Evolutionary conservation across 139 green algal genomes (phyloP).

Genomic region (Chlorella sp.): DNA sequence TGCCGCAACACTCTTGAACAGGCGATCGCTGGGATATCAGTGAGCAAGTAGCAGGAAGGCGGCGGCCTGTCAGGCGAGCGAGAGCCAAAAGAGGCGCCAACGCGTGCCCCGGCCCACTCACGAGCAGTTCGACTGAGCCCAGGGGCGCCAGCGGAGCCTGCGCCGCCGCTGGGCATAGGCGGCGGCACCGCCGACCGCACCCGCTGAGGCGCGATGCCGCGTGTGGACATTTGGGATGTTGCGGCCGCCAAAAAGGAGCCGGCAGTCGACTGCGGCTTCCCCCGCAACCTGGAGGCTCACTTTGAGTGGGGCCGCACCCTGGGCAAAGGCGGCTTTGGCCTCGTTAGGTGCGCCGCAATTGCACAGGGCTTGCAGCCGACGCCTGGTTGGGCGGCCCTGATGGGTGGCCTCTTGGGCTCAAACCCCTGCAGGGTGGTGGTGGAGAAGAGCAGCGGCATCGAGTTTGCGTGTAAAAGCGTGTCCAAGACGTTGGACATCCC

Average conservation of each 20-base stretch:
- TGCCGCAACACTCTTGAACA: too few relatives aligned
- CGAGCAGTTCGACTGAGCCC: too few relatives aligned
- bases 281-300: slow-evolving; percentile 30
- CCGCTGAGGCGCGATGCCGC: slow-evolving; percentile 11
- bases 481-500: slow-evolving; percentile 76
- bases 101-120: too few relatives aligned
- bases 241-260: slow-evolving; percentile 19
- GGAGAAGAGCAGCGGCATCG: slow-evolving; percentile 61
- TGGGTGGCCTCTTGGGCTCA: too few relatives aligned
- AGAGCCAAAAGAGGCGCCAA: too few relatives aligned
- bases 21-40: too few relatives aligned
- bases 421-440: slow-evolving; percentile 44
- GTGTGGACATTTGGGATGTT: slow-evolving; percentile 55
- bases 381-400: neutral
- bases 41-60: too few relatives aligned
- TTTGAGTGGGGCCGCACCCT: slow-evolving; percentile 63
- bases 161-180: too few relatives aligned
- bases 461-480: slow-evolving; percentile 88
- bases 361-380: too few relatives aligned
- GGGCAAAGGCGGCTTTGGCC: slow-evolving; percentile 86
- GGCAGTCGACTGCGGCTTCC: slow-evolving; percentile 43
- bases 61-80: too few relatives aligned
- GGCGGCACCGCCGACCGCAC: neutral
- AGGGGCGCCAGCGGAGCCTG: too few relatives aligned
- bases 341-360: slow-evolving; percentile 53